These are phyloP conservation scores for Cercospora brassicicola DNA, from an alignment of 2,329 filamentous ascomycete species.

Conservation along the genomic window DNA sequence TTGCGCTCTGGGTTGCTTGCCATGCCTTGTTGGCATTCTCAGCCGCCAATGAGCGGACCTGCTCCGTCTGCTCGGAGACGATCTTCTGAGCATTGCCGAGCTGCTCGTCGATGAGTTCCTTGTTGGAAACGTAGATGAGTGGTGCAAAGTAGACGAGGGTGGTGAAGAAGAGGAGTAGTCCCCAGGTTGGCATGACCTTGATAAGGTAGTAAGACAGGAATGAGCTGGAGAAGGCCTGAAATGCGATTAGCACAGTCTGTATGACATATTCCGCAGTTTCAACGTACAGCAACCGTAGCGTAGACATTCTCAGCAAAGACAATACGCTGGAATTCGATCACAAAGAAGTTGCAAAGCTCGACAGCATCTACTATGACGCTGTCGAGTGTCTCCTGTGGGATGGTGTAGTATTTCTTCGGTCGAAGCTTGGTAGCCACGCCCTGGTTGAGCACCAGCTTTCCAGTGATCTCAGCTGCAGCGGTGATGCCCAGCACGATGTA, in stretches of 20 bases:
- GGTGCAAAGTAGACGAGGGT: conserved; percentile 60
- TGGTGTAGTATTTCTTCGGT: conserved; percentile 65
- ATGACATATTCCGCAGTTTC: not conserved
- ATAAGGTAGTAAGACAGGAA: conserved; percentile 64
- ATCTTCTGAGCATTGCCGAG: conserved; percentile 56
- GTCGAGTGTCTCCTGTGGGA: conserved; percentile 64
- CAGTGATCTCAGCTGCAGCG: conserved; percentile 58
- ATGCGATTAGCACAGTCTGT: conserved; percentile 24
- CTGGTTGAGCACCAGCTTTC: conserved; percentile 57
- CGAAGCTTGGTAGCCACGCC: conserved; percentile 62
- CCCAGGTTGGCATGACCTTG: conserved; percentile 66
- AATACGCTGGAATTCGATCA: conserved; percentile 67
- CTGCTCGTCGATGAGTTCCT: conserved; percentile 63
- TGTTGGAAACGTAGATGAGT: conserved; percentile 65
- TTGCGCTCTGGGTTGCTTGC: conserved; percentile 58
- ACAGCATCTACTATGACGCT: conserved; percentile 61
- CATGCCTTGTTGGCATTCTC: conserved; percentile 61
- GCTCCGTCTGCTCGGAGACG: conserved; percentile 59
- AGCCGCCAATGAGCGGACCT: conserved; percentile 60
- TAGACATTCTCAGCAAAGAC: conserved; percentile 66
- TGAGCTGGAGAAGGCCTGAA: conserved; percentile 59
- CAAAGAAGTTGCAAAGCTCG: conserved; percentile 67
- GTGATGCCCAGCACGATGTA: conserved; percentile 62
- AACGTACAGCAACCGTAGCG: conserved; percentile 59
- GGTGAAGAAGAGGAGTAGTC: conserved; percentile 58